A percentile compares a stretch with the other conserved stretches of the same genome.
phyloP scores from a whole-genome alignment of 768 basidiomycete species.

The Agaricus subrufescens region DNA sequence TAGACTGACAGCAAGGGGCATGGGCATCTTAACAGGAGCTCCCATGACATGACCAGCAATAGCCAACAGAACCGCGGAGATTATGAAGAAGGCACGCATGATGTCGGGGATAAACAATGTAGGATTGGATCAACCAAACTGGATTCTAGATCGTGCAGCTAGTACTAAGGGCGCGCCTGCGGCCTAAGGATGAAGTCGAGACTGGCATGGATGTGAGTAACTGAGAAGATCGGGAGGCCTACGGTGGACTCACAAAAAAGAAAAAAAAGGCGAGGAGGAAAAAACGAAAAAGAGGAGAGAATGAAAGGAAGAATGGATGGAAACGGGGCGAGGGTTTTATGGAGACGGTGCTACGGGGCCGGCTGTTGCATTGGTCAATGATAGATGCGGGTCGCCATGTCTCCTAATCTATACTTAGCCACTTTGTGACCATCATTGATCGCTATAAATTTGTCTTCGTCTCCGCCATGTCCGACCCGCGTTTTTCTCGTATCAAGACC shows the following conservation, averaged over 20 bases:
- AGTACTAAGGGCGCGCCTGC: conserved; percentile 28
- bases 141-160: conserved; percentile 16
- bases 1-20: conserved; percentile 34
- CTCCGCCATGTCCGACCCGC: conserved; percentile 65
- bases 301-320: conserved; percentile 9
- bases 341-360: conserved; percentile 8
- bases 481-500: conserved; percentile 81
- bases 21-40: conserved; percentile 31
- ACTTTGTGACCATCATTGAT: conserved; percentile 1
- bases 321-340: conserved; percentile 8
- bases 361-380: not conserved
- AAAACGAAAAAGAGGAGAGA: conserved; percentile 12
- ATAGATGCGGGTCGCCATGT: conserved; percentile 17
- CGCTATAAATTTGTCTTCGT: not conserved
- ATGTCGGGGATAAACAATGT: conserved; percentile 14
- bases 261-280: conserved; percentile 15
- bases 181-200: conserved; percentile 19
- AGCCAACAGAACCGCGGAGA: conserved; percentile 35
- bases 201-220: conserved; percentile 20
- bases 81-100: conserved; percentile 43
- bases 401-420: conserved; percentile 6
- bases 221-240: not conserved
- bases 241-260: conserved; percentile 6
- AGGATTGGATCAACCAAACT: conserved; percentile 9
- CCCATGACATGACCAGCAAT: conserved; percentile 41